Conservation (phyloP, 257 asterid genomes). For the Scutellaria galericulata region DNA sequence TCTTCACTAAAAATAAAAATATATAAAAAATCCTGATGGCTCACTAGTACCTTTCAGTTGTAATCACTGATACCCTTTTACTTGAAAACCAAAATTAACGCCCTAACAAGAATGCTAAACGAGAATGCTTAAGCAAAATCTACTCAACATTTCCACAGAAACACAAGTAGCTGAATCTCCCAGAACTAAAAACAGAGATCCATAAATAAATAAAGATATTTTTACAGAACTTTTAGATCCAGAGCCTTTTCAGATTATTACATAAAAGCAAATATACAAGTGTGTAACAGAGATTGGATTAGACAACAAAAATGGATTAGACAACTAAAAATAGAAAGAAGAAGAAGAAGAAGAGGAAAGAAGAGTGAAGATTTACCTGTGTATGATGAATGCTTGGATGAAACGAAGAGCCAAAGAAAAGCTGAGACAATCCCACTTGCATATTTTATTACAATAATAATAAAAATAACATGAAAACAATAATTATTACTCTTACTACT, state of each 20-base stretch:
- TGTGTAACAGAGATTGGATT: slow-evolving; percentile 35
- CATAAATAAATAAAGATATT: slow-evolving; percentile 9
- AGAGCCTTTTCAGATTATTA: slow-evolving; percentile 13
- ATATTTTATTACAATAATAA: slow-evolving; percentile 33
- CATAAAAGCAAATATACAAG: slow-evolving; percentile 28
- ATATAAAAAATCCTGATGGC: neutral
- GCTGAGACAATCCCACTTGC: slow-evolving; percentile 47
- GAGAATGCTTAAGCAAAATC: slow-evolving; percentile 41
- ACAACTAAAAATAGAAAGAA: slow-evolving; percentile 30
- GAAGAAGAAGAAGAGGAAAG: slow-evolving; percentile 25
- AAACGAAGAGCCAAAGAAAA: slow-evolving; percentile 56
- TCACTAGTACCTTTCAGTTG: slow-evolving; percentile 37
- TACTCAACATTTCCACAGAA: slow-evolving; percentile 30
- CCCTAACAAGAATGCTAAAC: neutral
- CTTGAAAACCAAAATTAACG: slow-evolving; percentile 26
- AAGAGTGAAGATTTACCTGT: slow-evolving; percentile 40
- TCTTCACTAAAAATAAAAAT: neutral
- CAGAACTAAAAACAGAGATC: slow-evolving; percentile 43
- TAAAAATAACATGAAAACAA: slow-evolving; percentile 4
- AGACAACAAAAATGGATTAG: slow-evolving; percentile 28
- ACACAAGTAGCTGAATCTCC: slow-evolving; percentile 29
- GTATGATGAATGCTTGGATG: slow-evolving; percentile 47
- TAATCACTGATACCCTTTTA: slow-evolving; percentile 30
- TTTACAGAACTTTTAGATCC: slow-evolving; percentile 40
- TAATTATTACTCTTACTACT: slow-evolving; percentile 27